Evolutionary conservation across 352 stramenopile genomes (phyloP).

Genomic region (Phytophthora fragariaefolia): DNA sequence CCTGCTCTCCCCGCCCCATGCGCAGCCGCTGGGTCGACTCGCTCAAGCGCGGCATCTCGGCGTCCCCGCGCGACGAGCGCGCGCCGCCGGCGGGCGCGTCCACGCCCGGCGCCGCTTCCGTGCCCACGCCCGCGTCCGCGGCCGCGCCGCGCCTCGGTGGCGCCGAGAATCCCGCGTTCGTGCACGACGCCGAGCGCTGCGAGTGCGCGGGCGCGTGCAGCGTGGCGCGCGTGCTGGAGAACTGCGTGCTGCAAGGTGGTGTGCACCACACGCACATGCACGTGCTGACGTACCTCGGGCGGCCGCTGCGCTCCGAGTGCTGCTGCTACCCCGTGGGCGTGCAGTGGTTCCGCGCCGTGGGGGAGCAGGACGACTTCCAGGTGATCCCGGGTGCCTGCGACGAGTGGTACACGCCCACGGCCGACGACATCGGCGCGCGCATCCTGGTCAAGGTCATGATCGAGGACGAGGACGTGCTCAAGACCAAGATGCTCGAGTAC

Average conservation of each 20-base stretch:
- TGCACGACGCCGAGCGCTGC: constrained; percentile 63
- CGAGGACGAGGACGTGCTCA: constrained; percentile 69
- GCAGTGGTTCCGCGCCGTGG: constrained; percentile 80
- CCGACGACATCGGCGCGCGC: constrained; percentile 79
- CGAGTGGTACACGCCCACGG: constrained; percentile 83
- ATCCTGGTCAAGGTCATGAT: constrained; percentile 83
- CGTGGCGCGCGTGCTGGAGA: constrained; percentile 71
- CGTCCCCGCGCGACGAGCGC: constrained; percentile 41
- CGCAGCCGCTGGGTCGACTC: constrained; percentile 78
- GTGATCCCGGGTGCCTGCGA: constrained; percentile 69
- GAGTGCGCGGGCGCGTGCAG: constrained; percentile 63
- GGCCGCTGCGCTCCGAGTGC: constrained; percentile 58
- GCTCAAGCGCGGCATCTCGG: constrained; percentile 64
- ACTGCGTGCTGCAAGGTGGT: constrained; percentile 79
- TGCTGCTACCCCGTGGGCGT: constrained; percentile 77
- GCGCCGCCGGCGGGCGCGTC: constrained; percentile 16
- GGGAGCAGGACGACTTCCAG: constrained; percentile 73
- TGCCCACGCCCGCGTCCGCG: constrained; percentile 33
- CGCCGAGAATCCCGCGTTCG: constrained; percentile 56
- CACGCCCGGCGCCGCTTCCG: constrained; percentile 27
- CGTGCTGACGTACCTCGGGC: constrained; percentile 74
- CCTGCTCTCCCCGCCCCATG: constrained; percentile 37
- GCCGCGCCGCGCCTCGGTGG: constrained; percentile 26
- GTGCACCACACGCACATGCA: constrained; percentile 88
- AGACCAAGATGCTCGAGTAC: constrained; percentile 86